Base-by-base conservation (phyloP, 257 asterid genomes). In the Apocynum venetum region DNA sequence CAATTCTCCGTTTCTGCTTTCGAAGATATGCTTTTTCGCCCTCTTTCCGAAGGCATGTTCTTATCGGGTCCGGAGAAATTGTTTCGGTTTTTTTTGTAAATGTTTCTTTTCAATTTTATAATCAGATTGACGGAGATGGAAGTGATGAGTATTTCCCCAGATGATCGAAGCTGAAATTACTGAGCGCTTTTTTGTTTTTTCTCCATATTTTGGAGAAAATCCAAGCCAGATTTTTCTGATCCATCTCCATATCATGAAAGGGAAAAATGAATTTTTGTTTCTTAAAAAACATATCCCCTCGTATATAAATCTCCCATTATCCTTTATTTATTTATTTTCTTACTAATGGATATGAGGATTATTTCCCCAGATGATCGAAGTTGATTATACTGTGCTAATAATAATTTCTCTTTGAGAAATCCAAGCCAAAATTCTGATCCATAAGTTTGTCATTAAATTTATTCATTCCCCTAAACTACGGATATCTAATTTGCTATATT, bases 341-440 rank as follows among this genome's bases (percentile, higher is more conserved):
- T 20, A 35, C 8, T 4, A 8, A 56, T 86, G 85, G 88, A 80
- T 70, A 12, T 86, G 89, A 87, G 13, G 89, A 89, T 68, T 84
- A 66, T 92, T 92, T 92, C 97, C 96, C 96, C 96, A 91, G 91
- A 87, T 91, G 97, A 92, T 85, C 97, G 97, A 89, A 79, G 88
- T 83, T 92, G 97, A 92, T 87, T 86, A 86, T 80, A 91, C 92
- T 89, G 96, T 87, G 96, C 97, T 83, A 77, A 72, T 80, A 82
- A 0, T 52, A 63, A 74, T 73, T 84, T 84, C 82, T 83, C 85
- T 75, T 85, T 73, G 85, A 68, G 81, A 82, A 84, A 88, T 83
- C 79, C 86, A 91, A 89, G 97, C 95, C 97, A 86, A 84, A 87
- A 61, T 35, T 87, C 93, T 90, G 93, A 87, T 90, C 91, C 96